Conservation (phyloP, 2,329 filamentous ascomycete species). For the Akanthomyces lecanii region DNA sequence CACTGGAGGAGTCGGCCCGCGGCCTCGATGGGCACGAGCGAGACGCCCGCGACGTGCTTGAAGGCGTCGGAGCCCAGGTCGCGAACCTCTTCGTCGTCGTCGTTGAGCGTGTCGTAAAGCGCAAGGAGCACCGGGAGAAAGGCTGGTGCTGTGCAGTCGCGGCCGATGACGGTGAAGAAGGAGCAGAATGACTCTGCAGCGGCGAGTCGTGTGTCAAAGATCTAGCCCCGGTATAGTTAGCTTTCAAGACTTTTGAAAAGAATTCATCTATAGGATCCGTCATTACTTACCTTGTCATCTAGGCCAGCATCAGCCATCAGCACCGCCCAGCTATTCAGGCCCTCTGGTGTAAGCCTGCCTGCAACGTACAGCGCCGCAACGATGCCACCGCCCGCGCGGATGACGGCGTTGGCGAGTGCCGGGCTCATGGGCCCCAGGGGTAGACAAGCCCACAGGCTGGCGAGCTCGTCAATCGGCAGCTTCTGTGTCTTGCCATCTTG, state of each 20-base stretch:
- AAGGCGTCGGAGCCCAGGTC: conserved; percentile 55
- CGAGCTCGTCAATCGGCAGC: conserved; percentile 33
- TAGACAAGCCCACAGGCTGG: conserved; percentile 39
- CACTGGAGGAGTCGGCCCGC: conserved; percentile 41
- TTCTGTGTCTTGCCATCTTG: conserved; percentile 22
- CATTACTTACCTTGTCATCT: conserved; percentile 42
- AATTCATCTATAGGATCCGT: neutral
- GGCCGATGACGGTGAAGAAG: conserved; percentile 36
- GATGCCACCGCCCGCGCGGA: conserved; percentile 45
- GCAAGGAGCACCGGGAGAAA: conserved; percentile 58
- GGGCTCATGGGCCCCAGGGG: conserved; percentile 41
- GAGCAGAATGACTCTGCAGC: conserved; percentile 52
- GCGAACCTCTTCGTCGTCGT: conserved; percentile 89
- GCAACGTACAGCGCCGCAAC: conserved; percentile 32
- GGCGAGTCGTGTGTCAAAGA: conserved; percentile 62
- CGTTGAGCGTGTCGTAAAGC: conserved; percentile 73
- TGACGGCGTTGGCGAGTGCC: conserved; percentile 45
- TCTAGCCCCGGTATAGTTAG: conserved; percentile 33
- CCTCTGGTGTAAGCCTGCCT: conserved; percentile 16
- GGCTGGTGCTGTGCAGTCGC: conserved; percentile 25
- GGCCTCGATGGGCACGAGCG: conserved; percentile 46
- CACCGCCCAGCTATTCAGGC: conserved; percentile 41
- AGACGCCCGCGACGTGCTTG: conserved; percentile 40
- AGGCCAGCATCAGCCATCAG: conserved; percentile 46
- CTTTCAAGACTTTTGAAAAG: neutral